Percentiles rank a stretch among this genome's conserved stretches.
phyloP scores from a whole-genome alignment of 2,329 filamentous ascomycete species.

The Beauveria sp. region DNA sequence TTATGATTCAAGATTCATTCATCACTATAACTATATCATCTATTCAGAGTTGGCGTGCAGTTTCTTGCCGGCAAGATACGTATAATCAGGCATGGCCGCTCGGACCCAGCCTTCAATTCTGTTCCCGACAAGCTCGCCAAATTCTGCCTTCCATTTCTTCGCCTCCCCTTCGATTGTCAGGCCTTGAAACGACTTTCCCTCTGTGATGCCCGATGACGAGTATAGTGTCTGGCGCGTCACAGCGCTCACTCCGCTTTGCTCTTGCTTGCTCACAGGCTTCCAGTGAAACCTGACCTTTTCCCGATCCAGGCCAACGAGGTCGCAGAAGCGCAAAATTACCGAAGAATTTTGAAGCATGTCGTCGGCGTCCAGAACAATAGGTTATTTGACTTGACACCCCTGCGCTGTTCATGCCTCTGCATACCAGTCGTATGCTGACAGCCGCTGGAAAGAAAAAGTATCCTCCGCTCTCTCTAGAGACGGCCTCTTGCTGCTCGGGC shows the following conservation, averaged over 20 bases:
- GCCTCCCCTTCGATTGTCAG: conserved; percentile 12
- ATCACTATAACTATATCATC: not conserved
- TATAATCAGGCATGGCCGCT: conserved; percentile 9
- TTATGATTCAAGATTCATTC: not conserved
- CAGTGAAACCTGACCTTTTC: not conserved
- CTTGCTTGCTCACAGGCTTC: not conserved
- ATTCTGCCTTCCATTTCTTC: conserved; percentile 13
- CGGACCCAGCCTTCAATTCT: conserved; percentile 10
- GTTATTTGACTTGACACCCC: not conserved
- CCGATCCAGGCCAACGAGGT: not conserved
- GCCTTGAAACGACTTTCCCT: conserved; percentile 10
- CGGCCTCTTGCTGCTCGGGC: not conserved
- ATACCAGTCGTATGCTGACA: conserved; percentile 1
- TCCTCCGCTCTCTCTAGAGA: not conserved
- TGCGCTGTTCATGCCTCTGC: not conserved
- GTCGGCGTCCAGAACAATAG: not conserved
- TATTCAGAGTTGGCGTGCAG: not conserved
- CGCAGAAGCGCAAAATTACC: not conserved
- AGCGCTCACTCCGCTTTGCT: not conserved
- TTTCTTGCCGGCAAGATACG: not conserved
- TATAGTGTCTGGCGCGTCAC: not conserved
- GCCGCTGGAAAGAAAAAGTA: not conserved
- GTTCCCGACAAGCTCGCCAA: conserved; percentile 7
- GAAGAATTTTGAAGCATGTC: not conserved
- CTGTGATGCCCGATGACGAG: not conserved